Evolutionary conservation across 805 yeast genomes (phyloP), one percentile per base, ranked within the genome.

Genomic region (Wickerhamomyces bovis): DNA sequence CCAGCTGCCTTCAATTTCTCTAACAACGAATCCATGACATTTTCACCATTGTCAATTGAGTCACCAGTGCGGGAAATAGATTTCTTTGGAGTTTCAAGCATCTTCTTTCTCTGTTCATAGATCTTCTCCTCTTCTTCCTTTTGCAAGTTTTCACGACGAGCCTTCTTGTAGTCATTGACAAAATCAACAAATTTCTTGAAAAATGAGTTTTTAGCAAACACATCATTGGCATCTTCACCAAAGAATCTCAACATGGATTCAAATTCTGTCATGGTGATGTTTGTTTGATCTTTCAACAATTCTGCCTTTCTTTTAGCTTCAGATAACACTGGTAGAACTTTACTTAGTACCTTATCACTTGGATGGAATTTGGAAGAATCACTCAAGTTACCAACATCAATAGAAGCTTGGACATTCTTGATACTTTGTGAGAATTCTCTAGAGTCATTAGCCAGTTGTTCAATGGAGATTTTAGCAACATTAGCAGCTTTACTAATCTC

Each of bases 161-260:
- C 96, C 57, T 77, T 82, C 61, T 84, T 80, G 67, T 85, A 95
- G 57, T 88, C 95, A 35, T 69, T 70, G 2, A 87, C 77, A 63
- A 94, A 94, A 44, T 80, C 77, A n/a, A 85, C 75, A 65, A 94
- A 85, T 62, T 88, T 87, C 50, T 70, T 73, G 61, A 92, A 88
- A 57, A 94, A 92, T 0, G 81, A 68, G 49, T 78, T 77, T 45
- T 83, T 76, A 16, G 90, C 77, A 53, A 73, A 71, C 35, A 76
- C 69, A 63, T 92, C 97, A 9, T 63, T 66, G 1, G 85, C 74
- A 62, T 88, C 95, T 65, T 94, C 99, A n/a, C 97, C 98, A 61
- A 87, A 94, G 55, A 77, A 81, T 52, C 75, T 75, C 95, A 94
- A 84, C 52, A 89, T 70, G 30, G 75, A 72, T 44, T 79, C 78